phyloP scores from a whole-genome alignment of 306 rosid species.

The Ormosia semicastrata region DNA sequence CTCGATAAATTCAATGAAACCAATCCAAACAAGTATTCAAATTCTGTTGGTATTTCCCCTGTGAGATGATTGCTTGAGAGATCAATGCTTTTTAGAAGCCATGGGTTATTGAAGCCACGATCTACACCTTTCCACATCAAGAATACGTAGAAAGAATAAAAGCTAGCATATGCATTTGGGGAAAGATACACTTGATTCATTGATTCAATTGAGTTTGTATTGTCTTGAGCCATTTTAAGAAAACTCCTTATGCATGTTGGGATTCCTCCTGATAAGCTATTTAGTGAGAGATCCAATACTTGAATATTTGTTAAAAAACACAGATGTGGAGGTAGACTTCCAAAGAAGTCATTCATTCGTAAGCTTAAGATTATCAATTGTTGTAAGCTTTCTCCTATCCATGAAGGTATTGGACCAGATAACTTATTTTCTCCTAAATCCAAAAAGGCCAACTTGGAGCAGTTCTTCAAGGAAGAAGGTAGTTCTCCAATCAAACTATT shows the following conservation, averaged over 20 bases:
- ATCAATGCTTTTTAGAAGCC: neutral
- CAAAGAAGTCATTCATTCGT: neutral
- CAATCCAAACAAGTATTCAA: neutral
- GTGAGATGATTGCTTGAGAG: conserved; percentile 19
- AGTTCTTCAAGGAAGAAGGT: neutral
- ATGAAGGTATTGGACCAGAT: conserved; percentile 6
- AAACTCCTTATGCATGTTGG: neutral
- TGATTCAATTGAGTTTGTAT: neutral
- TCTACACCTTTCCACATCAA: conserved; percentile 8
- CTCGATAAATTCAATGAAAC: conserved; percentile 7
- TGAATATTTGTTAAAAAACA: neutral
- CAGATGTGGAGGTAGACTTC: neutral
- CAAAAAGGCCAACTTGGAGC: neutral
- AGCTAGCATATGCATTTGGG: too few relatives aligned
- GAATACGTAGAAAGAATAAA: neutral
- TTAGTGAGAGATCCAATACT: conserved; percentile 6
- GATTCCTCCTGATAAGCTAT: neutral
- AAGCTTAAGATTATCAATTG: conserved; percentile 4
- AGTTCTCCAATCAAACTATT: conserved; percentile 5
- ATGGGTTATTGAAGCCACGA: neutral
- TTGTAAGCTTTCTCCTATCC: conserved; percentile 15
- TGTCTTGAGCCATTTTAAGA: neutral
- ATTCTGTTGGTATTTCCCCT: conserved; percentile 15
- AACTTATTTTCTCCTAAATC: conserved; percentile 12
- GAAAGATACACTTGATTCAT: too few relatives aligned